Evolutionary conservation across 176 grass and related monocot species (phyloP), one percentile per base, ranked within the genome.

Genomic region (Hsuehochloa calcarea): DNA sequence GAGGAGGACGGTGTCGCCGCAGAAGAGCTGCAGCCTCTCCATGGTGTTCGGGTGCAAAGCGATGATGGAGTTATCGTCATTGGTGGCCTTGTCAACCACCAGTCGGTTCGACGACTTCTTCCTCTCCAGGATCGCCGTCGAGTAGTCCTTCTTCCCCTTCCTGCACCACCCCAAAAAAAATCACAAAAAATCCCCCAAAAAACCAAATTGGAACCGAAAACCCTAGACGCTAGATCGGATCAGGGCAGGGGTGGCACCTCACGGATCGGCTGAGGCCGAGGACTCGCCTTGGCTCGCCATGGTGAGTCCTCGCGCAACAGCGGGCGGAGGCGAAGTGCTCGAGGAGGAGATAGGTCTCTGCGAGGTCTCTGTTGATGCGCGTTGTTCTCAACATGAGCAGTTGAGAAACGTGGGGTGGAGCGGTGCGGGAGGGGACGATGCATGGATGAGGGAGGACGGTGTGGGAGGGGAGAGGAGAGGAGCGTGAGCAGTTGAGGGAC

Each of bases 11-110:
- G 91, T 96, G 41, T 96, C 94, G 2, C 91, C 91, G 9, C 82
- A 68, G 86, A 96, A 96, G 43, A 96, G 80, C 84, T 93, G 94
- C 73, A 93, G 81, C 60, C 65, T 96, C 80, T 96, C 94, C 89
- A 93, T 96, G 22, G 87, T 88, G 61, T 89, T 91, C 0, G 89
- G 91, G 77, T 93, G 91, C 78, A 96, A 84, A 7, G 84, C 79
- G 15, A 93, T 89, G 22, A 91, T 84, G 10, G 94, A 93, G 68
- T 96, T 96, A n/a, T 96, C 94, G 15, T 96, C 94, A 44, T 89
- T 87, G 66, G 80, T 79, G 41, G 94, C 94, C 86, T 96, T 91
- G 11, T 96, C 94, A 60, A 97, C 89, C 38, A 93, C 82, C 64
- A 93, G 84, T 1, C 91, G 74, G 74, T 93, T 93, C 3, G 87